phyloP scores from a whole-genome alignment of 768 basidiomycete species.

The Phylloporus sp. region DNA sequence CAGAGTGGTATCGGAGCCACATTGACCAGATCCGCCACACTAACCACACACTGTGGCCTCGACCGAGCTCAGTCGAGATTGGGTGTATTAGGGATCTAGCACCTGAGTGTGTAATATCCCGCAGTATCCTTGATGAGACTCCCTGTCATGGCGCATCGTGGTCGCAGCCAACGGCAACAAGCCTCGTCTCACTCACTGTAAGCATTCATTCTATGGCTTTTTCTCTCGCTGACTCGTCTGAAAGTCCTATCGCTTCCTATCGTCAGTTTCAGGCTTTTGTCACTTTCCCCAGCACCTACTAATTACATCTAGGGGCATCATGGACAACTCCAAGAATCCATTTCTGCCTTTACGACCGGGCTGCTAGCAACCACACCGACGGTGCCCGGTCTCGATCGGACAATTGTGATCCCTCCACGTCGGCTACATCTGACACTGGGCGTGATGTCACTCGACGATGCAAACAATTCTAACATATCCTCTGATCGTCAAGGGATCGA shows the following conservation, averaged over 20 bases:
- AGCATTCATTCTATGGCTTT: slow-evolving; percentile 4
- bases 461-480: neutral
- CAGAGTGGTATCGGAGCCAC: too few species aligned
- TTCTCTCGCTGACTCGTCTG: slow-evolving; percentile 2
- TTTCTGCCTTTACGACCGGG: slow-evolving; percentile 36
- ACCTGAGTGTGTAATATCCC: too few species aligned
- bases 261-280: slow-evolving; percentile 27
- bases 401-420: slow-evolving; percentile 52
- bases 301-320: slow-evolving; percentile 38
- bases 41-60: too few species aligned
- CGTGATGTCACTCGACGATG: slow-evolving; percentile 56
- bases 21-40: too few species aligned
- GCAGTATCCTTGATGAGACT: too few species aligned
- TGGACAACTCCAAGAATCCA: slow-evolving; percentile 30
- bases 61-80: too few species aligned
- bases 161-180: slow-evolving; percentile 1
- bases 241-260: slow-evolving; percentile 32
- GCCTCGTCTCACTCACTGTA: slow-evolving; percentile 26
- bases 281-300: slow-evolving; percentile 3
- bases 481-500: neutral
- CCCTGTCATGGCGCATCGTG: too few species aligned
- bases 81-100: too few species aligned
- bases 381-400: slow-evolving; percentile 51
- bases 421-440: slow-evolving; percentile 74
- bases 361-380: slow-evolving; percentile 24